Evolutionary conservation across 352 stramenopile species (phyloP).

Genomic region (Globisporangium recalcitrans): DNA sequence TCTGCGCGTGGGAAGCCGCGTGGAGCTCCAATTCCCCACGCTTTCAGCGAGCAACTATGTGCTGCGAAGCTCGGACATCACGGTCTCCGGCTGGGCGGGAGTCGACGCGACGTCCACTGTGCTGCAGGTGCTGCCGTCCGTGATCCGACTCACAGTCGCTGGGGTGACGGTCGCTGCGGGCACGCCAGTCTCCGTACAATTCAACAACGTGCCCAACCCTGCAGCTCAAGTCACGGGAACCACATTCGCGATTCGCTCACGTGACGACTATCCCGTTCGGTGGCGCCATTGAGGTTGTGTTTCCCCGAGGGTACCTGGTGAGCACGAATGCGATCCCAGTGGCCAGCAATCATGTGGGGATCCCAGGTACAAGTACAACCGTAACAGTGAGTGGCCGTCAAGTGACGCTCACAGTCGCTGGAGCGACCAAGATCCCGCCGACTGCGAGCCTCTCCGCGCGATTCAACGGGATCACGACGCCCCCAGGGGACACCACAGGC

Average conservation of each 20-base stretch:
- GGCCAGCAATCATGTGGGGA: conserved; percentile 26
- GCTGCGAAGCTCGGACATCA: conserved; percentile 21
- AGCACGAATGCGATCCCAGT: conserved; percentile 17
- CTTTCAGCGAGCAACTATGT: conserved; percentile 36
- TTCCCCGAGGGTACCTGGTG: conserved; percentile 39
- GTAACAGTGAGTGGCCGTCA: conserved; percentile 23
- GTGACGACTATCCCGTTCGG: conserved; percentile 37
- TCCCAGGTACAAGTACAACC: conserved; percentile 27
- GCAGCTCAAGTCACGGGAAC: conserved; percentile 26
- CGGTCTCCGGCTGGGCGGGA: conserved; percentile 18
- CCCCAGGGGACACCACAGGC: conserved; percentile 30
- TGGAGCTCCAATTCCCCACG: conserved; percentile 44
- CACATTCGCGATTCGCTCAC: conserved; percentile 40
- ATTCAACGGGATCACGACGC: conserved; percentile 48
- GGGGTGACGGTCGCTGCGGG: conserved; percentile 23
- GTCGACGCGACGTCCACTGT: conserved; percentile 29
- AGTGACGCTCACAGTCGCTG: conserved; percentile 33
- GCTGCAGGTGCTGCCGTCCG: conserved; percentile 25
- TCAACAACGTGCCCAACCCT: conserved; percentile 47
- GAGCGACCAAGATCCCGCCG: conserved; percentile 20
- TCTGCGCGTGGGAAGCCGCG: conserved; percentile 32
- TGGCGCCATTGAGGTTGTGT: conserved; percentile 46
- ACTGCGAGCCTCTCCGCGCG: conserved; percentile 29
- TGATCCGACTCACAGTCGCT: conserved; percentile 33
- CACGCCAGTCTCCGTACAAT: conserved; percentile 30